A percentile compares a stretch with the other conserved stretches of the same genome.
phyloP scores from a whole-genome alignment of 192 early-diverging fungal genomes.

The Chytriomyces hyalinus region DNA sequence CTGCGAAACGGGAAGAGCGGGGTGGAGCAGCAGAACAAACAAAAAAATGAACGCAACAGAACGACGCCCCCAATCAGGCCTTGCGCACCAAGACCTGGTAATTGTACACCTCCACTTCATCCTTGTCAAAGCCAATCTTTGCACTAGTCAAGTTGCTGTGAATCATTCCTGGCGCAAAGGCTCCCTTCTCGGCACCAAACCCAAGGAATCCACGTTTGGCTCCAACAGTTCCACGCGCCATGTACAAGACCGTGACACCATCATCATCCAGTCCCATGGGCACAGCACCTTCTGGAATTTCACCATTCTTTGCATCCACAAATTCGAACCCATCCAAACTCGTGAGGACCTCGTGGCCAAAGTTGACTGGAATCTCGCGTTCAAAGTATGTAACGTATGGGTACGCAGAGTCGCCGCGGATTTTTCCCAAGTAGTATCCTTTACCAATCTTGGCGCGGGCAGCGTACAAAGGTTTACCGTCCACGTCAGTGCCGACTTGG shows the following conservation, averaged over 20 bases:
- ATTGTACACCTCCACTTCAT: slow-evolving; percentile 9
- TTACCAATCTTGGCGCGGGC: slow-evolving; percentile 15
- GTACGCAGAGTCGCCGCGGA: neutral
- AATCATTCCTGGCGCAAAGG: slow-evolving; percentile 2
- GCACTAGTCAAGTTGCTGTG: slow-evolving; percentile 5
- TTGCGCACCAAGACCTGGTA: slow-evolving; percentile 20
- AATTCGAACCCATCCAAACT: neutral
- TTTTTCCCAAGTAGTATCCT: neutral
- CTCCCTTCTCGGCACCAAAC: neutral
- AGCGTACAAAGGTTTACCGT: slow-evolving; percentile 29
- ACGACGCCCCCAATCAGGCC: neutral
- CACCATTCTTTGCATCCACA: neutral
- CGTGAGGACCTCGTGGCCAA: slow-evolving; percentile 4
- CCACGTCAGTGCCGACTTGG: slow-evolving; percentile 14
- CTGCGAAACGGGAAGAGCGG: too few relatives aligned
- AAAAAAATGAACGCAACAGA: neutral
- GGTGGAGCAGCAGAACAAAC: neutral
- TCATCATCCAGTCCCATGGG: neutral
- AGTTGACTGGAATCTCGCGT: neutral
- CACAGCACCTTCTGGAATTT: neutral
- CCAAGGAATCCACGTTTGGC: neutral
- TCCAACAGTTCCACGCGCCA: slow-evolving; percentile 18
- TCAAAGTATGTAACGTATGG: slow-evolving; percentile 8
- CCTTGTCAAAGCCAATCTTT: neutral
- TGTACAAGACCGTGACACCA: neutral